Conservation (phyloP, 352 stramenopile species). For the Phytophthora constricta region DNA sequence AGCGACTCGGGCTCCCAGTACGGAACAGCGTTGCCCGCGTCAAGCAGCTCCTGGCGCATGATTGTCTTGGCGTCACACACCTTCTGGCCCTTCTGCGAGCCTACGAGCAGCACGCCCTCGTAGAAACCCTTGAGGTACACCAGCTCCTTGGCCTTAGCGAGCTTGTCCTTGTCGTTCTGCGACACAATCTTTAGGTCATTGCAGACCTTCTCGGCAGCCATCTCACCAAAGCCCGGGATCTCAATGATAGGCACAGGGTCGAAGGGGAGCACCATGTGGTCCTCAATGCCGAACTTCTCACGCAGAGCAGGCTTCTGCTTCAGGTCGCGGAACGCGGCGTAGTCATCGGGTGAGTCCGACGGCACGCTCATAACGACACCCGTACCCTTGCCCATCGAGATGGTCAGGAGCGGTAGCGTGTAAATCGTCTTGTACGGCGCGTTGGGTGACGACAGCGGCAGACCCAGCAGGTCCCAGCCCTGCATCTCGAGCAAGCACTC, state of each 20-base stretch:
- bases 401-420: constrained; percentile 98
- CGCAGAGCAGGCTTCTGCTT: constrained; percentile 98
- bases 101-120: constrained; percentile 97
- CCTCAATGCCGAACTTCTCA: constrained; percentile 98
- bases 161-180: constrained; percentile 99
- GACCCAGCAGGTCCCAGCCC: constrained; percentile 96
- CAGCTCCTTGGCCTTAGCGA: constrained; percentile 98
- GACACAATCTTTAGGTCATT: constrained; percentile 98
- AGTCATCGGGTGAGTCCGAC: constrained; percentile 99
- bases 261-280: constrained; percentile 98
- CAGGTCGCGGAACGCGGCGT: constrained; percentile 97
- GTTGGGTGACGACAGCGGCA: constrained; percentile 96
- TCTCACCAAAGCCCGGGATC: constrained; percentile 98
- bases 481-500: constrained; percentile 92
- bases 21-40: constrained; percentile 92
- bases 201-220: constrained; percentile 95
- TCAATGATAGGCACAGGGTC: constrained; percentile 99
- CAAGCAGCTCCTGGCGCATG: constrained; percentile 97
- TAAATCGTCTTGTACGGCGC: constrained; percentile 99
- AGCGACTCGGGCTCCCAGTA: constrained; percentile 99
- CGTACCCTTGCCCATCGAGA: constrained; percentile 99
- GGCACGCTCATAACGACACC: constrained; percentile 99
- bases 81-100: constrained; percentile 95
- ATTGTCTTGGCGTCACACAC: constrained; percentile 98
- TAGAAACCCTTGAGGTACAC: constrained; percentile 99